Evolutionary conservation across 1,139 yeast genomes (phyloP), one percentile per base, ranked within the genome.

Genomic region (Scheffersomyces quercinus): DNA sequence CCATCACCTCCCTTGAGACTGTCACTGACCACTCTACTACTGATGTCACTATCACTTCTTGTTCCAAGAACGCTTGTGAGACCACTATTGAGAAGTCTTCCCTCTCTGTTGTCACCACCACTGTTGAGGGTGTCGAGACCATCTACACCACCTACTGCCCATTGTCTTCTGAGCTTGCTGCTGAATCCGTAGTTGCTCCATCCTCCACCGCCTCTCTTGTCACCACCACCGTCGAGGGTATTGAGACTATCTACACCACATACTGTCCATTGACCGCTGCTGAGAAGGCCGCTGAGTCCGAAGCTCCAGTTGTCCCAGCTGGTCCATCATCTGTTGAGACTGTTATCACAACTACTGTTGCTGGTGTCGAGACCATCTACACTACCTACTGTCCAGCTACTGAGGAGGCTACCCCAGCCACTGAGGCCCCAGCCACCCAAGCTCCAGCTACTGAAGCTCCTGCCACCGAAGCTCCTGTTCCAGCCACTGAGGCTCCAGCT

Each of bases 191-290:
- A 41, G 53, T 50, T 24, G 57, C 62, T 39, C 51, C 66, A 20
- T 53, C 56, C 39, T 46, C 58, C 29, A 48, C 44, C 47, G 26
- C 26, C 26, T 56, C 72, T 30, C 59, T 67, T 36, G 70, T 73
- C 43, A 71, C 79, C 45, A 62, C 66, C 38, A 74, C 81, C 36
- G 65, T 66, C 34, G 55, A 65, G 39, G 81, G 77, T 43, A 65
- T 65, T 35, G 64, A 59, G 43, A 77, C 82, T 37, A 58, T 59
- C 36, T 75, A 71, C 69, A 74, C 81, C 51, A 77, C 83, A 42
- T 63, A 70, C 61, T 77, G 81, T 49, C 80, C 79, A 47, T 58
- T 61, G 43, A 56, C 65, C 47, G 60, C 55, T 40, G 37, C 65
- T 33, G 38, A 50, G 26, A 47, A 48, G 29, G 36, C 52, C 38